Percentiles rank a stretch among this genome's conserved stretches.
Evolutionary conservation across 331 rosid species (phyloP).

Genomic region (Acacia pycnantha): DNA sequence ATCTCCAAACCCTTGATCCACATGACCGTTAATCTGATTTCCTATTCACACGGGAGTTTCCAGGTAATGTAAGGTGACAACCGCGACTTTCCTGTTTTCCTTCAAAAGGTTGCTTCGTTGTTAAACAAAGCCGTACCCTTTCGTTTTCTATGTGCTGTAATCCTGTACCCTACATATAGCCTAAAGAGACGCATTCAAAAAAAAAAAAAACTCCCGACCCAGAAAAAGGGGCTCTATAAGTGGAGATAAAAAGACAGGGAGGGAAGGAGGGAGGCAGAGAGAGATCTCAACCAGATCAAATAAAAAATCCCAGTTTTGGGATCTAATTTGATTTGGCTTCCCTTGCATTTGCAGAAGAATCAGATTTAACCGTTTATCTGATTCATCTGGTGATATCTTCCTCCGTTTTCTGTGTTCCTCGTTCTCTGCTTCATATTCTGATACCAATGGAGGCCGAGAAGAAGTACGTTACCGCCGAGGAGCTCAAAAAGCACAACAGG

Average conservation of each 20-base stretch:
- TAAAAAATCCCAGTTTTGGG: background rate
- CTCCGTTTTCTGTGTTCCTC: background rate
- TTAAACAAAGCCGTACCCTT: background rate
- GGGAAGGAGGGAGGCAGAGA: background rate
- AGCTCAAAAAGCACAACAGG: slow-evolving; percentile 60
- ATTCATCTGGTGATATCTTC: background rate
- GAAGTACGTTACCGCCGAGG: slow-evolving; percentile 64
- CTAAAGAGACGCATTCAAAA: background rate
- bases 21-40: background rate
- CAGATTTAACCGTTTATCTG: background rate
- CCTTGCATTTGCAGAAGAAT: background rate
- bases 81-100: background rate
- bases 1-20: background rate
- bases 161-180: background rate
- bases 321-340: slow-evolving; percentile 9
- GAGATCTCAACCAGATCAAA: slow-evolving; percentile 10
- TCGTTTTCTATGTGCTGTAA: background rate
- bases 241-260: background rate
- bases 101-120: background rate
- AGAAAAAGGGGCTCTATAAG: background rate
- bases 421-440: background rate
- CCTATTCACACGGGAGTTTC: background rate
- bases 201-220: background rate
- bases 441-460: slow-evolving; percentile 53
- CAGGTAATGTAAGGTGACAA: background rate